Evolutionary conservation across 2,329 filamentous ascomycete species (phyloP).

Genomic region (Neonectria hederae): DNA sequence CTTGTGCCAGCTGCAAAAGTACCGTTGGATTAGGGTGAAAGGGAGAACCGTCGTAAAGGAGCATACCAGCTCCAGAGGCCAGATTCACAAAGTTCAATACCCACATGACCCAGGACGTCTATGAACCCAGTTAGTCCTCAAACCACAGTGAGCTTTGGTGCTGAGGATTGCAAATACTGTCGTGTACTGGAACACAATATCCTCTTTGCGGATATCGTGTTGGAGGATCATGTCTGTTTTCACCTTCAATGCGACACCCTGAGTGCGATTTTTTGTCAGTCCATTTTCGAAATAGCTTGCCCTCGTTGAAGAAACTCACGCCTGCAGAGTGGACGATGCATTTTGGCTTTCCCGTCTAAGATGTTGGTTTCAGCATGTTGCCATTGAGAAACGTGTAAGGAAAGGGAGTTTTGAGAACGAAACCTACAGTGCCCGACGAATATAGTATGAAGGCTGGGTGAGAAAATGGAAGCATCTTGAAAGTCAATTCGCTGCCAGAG

Average conservation of each 20-base stretch:
- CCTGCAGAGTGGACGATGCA: conserved; percentile 22
- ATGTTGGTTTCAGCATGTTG: too few relatives aligned
- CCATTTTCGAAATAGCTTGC: too few relatives aligned
- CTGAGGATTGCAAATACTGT: too few relatives aligned
- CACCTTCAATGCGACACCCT: conserved; percentile 24
- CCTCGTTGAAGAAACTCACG: too few relatives aligned
- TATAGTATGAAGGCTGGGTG: conserved; percentile 22
- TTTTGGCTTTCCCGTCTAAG: conserved; percentile 20
- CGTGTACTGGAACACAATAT: conserved; percentile 22
- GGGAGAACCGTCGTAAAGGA: conserved; percentile 22
- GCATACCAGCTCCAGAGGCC: conserved; percentile 8
- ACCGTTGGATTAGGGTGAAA: conserved; percentile 18
- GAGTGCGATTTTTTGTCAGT: too few relatives aligned
- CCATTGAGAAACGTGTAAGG: too few relatives aligned
- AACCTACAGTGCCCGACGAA: conserved; percentile 18
- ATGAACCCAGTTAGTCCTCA: too few relatives aligned
- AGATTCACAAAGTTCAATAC: conserved; percentile 21
- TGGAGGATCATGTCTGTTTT: conserved; percentile 22
- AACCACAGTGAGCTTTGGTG: too few relatives aligned
- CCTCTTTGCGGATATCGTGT: conserved; percentile 10
- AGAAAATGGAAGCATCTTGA: too few relatives aligned
- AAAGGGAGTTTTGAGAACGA: too few relatives aligned
- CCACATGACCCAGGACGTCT: conserved; percentile 29
- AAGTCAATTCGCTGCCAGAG: too few relatives aligned
- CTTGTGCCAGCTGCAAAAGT: conserved; percentile 6